phyloP scores from a whole-genome alignment of 345 rosid species.

The Eucalyptus sp. region DNA sequence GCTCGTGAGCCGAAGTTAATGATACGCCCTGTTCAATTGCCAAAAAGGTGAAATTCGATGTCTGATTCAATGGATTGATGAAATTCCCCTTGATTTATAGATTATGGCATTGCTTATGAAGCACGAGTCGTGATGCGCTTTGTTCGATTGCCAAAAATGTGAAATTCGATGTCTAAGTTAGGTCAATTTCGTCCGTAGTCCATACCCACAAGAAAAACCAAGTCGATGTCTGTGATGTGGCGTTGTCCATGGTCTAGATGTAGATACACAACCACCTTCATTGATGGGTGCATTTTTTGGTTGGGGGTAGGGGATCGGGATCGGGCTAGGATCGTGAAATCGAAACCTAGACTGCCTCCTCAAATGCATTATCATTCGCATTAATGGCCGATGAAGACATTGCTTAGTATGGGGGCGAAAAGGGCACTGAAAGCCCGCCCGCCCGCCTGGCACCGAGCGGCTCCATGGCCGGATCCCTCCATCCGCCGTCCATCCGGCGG shows the following conservation, averaged over 20 bases:
- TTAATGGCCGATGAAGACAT: neutral
- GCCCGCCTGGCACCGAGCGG: fast-evolving
- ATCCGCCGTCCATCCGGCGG: neutral
- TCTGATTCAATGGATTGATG: neutral
- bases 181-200: neutral
- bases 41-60: neutral
- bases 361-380: neutral
- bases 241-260: neutral
- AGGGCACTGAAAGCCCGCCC: neutral
- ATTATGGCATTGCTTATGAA: neutral
- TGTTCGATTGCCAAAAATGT: neutral
- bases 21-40: neutral
- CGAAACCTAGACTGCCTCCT: neutral
- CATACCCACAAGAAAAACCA: neutral
- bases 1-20: neutral
- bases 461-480: neutral
- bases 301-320: neutral
- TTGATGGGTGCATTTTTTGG: neutral
- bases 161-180: neutral
- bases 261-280: neutral
- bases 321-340: neutral
- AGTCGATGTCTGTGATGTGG: neutral
- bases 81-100: neutral
- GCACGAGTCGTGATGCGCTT: no score
- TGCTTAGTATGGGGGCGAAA: neutral